phyloP scores from a whole-genome alignment of 306 rosid species.

The Herpetospermum pedunculosum region DNA sequence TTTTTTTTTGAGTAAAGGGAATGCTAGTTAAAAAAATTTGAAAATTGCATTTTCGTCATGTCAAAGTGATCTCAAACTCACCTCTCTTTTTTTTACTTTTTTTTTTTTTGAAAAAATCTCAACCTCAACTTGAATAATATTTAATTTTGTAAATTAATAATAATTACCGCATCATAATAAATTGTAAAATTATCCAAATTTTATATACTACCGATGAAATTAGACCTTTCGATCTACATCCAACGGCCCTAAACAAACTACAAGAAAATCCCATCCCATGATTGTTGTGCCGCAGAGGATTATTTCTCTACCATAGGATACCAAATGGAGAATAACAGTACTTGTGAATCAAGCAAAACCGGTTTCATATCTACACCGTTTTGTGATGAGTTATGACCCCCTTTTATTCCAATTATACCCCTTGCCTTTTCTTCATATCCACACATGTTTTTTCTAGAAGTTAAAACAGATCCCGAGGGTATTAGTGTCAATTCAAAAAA shows the following conservation, averaged over 20 bases:
- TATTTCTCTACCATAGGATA: neutral
- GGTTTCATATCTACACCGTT: neutral
- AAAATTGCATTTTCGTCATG: no score
- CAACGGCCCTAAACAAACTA: neutral
- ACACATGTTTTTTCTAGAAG: neutral
- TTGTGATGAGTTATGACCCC: neutral
- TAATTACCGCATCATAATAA: no score
- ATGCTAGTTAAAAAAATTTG: no score
- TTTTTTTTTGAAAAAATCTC: no score
- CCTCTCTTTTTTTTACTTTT: no score
- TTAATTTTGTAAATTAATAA: no score
- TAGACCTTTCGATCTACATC: neutral
- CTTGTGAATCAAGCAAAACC: conserved; percentile 1
- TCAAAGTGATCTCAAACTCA: no score
- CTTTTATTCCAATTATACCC: neutral
- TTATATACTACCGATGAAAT: neutral
- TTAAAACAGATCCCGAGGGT: neutral
- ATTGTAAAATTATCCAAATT: no score
- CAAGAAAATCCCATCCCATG: neutral
- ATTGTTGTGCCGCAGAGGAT: neutral
- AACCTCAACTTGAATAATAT: no score
- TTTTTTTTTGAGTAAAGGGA: no score
- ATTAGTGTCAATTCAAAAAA: neutral
- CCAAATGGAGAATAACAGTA: neutral
- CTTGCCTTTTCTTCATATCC: neutral